A percentile compares a stretch with the other conserved stretches of the same genome.
Evolutionary conservation across 2,329 filamentous ascomycete genomes (phyloP).

Genomic region (Diplodia scrobiculata): DNA sequence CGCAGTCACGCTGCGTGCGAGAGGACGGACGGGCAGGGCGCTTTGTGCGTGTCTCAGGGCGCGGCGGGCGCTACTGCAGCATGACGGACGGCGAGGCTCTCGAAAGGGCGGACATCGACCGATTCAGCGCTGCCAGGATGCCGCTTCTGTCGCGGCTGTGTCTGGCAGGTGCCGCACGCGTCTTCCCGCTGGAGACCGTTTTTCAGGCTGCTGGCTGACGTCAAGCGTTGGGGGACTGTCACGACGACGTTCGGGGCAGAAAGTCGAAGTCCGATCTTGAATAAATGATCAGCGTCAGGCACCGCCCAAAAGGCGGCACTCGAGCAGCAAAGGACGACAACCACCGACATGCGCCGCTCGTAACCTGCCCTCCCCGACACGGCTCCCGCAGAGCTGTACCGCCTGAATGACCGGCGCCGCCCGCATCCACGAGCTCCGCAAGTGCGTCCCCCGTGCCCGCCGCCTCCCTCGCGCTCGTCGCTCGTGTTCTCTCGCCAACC

Average conservation of each 20-base stretch:
- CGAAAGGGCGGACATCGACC: constrained; percentile 17
- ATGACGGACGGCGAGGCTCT: constrained; percentile 13
- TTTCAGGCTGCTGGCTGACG: constrained; percentile 27
- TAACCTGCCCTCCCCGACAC: constrained; percentile 24
- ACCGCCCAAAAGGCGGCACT: constrained; percentile 26
- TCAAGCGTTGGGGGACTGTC: constrained; percentile 25
- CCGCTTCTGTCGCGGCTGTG: constrained; percentile 17
- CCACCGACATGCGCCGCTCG: constrained; percentile 24
- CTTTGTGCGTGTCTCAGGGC: constrained; percentile 8
- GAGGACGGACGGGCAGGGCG: background rate
- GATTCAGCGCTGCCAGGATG: constrained; percentile 4
- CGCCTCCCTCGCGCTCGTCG: background rate
- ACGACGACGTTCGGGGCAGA: constrained; percentile 22
- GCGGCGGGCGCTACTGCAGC: constrained; percentile 10
- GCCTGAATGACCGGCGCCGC: constrained; percentile 27
- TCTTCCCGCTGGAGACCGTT: constrained; percentile 27
- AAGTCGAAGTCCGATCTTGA: constrained; percentile 17
- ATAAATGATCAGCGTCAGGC: constrained; percentile 27
- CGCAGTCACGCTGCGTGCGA: background rate
- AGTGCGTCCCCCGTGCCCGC: constrained; percentile 15
- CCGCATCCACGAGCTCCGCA: constrained; percentile 29
- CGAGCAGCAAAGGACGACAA: constrained; percentile 17
- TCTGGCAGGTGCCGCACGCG: constrained; percentile 25
- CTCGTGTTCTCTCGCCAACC: background rate
- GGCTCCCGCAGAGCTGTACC: constrained; percentile 27